Conservation (phyloP, 2,329 filamentous ascomycete genomes). For the Esteya vermicola region DNA sequence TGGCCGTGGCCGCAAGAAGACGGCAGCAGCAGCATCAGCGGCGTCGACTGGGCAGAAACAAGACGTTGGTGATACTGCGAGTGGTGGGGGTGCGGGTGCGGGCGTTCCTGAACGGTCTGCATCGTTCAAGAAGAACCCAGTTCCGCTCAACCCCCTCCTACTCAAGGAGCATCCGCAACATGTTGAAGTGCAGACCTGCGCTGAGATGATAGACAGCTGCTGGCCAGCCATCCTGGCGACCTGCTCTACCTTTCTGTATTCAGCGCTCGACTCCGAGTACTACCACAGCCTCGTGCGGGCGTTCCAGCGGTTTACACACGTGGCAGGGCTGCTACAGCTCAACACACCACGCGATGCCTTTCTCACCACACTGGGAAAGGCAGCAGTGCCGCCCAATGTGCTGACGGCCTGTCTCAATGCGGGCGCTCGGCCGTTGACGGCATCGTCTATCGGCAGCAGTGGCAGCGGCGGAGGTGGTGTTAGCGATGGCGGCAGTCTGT, state of each 20-base stretch:
- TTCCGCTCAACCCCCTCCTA: conserved; percentile 71
- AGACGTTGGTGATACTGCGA: too few relatives aligned
- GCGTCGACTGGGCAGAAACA: too few relatives aligned
- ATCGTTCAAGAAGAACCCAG: conserved; percentile 60
- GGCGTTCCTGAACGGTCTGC: conserved; percentile 39
- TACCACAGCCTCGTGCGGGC: conserved; percentile 85
- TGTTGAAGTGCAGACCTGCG: conserved; percentile 60
- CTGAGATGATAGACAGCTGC: conserved; percentile 73
- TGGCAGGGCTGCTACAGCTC: conserved; percentile 75
- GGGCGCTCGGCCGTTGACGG: conserved; percentile 26
- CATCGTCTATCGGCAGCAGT: conserved; percentile 26
- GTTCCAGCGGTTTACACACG: conserved; percentile 90
- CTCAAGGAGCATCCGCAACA: conserved; percentile 60
- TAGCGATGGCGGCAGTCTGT: conserved; percentile 36
- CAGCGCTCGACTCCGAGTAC: conserved; percentile 81
- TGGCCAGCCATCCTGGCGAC: conserved; percentile 94
- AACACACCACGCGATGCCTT: conserved; percentile 85
- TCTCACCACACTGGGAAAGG: conserved; percentile 83
- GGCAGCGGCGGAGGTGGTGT: conserved; percentile 35
- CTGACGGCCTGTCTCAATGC: conserved; percentile 44
- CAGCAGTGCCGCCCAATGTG: conserved; percentile 74
- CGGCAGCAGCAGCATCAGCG: too few relatives aligned
- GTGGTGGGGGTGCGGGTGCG: too few relatives aligned
- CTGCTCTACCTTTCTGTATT: conserved; percentile 89
- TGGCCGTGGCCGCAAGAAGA: conserved; percentile 35